Conservation (phyloP, 129 eudicot species). For the sunflower (Helianthus annuus) region HanXRQr2.0-SUNRISE NC_035433.2:39642193-39642692, state of each 20-base stretch:
- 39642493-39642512: conserved; percentile 56
- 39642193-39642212: conserved; percentile 82
- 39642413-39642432: conserved; percentile 69
- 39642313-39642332: conserved; percentile 64
- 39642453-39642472: conserved; percentile 74
- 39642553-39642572: background rate
- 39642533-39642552: background rate
- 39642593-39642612: background rate
- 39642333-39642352: conserved; percentile 77
- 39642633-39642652: too few species aligned
- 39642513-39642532: background rate
- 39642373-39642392: conserved; percentile 90
- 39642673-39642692: too few species aligned
- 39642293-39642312: conserved; percentile 82
- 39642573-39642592: background rate
- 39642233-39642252: conserved; percentile 95
- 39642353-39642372: conserved; percentile 79
- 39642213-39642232: conserved; percentile 75
- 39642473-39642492: conserved; percentile 48
- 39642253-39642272: conserved; percentile 80
- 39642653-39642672: too few species aligned
- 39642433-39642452: conserved; percentile 82
- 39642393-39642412: conserved; percentile 93
- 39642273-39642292: conserved; percentile 35
- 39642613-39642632: too few species aligned